phyloP scores from a whole-genome alignment of 345 rosid genomes.

The Eucalyptus camaldulensis region DNA sequence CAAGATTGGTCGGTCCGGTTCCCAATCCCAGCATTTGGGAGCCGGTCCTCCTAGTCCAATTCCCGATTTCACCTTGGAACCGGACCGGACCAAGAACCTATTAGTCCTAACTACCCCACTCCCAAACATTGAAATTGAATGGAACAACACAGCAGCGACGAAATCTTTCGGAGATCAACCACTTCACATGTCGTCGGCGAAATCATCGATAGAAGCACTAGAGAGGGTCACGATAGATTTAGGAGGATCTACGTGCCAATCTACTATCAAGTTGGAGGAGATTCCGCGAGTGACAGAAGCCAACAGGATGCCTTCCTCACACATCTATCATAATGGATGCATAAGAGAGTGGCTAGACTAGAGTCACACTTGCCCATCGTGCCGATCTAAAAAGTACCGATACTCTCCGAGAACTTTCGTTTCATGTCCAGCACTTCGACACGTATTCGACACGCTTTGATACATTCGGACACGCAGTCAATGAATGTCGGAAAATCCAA shows the following conservation, averaged over 20 bases:
- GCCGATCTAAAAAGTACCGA: accelerated
- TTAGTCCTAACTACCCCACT: not conserved
- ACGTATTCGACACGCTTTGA: accelerated
- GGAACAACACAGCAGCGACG: accelerated
- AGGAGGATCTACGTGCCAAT: not conserved
- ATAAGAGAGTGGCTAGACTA: not conserved
- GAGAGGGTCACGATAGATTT: not conserved
- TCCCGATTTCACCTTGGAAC: accelerated
- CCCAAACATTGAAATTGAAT: not conserved
- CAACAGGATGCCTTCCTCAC: not conserved
- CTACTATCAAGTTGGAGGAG: not conserved
- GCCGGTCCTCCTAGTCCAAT: no score
- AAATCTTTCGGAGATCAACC: not conserved
- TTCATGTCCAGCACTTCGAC: accelerated
- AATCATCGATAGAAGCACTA: not conserved
- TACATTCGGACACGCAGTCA: accelerated
- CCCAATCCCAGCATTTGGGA: accelerated
- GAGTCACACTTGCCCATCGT: not conserved
- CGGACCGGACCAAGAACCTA: accelerated
- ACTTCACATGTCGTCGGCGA: not conserved
- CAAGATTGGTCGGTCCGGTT: accelerated
- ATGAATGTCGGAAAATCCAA: accelerated
- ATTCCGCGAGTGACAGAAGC: not conserved
- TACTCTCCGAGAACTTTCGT: accelerated
- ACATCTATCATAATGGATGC: not conserved